Conservation (phyloP, 176 grass and related monocot genomes). For the Lolium multiflorum region DNA sequence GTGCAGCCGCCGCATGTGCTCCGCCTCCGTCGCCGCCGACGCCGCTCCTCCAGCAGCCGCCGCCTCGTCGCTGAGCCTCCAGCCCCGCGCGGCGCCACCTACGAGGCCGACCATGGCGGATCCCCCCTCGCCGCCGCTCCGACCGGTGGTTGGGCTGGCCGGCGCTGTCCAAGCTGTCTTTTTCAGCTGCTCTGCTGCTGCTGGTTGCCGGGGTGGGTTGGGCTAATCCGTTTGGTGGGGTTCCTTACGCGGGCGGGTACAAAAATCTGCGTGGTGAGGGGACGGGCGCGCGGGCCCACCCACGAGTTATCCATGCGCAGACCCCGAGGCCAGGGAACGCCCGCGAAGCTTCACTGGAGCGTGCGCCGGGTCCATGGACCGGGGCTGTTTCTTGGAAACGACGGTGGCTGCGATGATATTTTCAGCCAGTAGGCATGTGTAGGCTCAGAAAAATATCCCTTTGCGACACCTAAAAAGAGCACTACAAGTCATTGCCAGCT, state of each 20-base stretch:
- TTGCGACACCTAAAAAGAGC: background rate
- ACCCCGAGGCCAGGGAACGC: conserved; percentile 18
- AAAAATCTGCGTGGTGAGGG: conserved; percentile 47
- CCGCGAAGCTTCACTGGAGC: background rate
- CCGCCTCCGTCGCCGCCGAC: conserved; percentile 45
- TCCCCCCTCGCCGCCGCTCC: background rate
- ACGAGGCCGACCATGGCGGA: conserved; percentile 53
- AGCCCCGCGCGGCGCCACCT: conserved; percentile 31
- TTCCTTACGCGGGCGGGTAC: conserved; percentile 39
- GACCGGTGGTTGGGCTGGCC: background rate
- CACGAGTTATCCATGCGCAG: conserved; percentile 63
- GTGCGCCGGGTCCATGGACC: conserved; percentile 45
- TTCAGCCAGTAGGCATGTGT: background rate
- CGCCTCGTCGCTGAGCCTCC: conserved; percentile 53
- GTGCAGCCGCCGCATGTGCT: conserved; percentile 72
- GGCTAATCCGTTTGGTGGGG: conserved; percentile 15
- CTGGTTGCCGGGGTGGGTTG: background rate
- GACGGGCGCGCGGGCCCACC: conserved; percentile 11
- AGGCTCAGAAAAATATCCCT: background rate
- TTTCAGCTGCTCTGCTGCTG: background rate
- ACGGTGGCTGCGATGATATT: conserved; percentile 3
- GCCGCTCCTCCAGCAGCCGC: background rate
- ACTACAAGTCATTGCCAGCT: background rate
- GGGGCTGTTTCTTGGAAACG: background rate
- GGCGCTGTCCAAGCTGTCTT: background rate